Evolutionary conservation across 106 monocot genomes (phyloP).

Genomic region (Phalaenopsis equestris): DNA sequence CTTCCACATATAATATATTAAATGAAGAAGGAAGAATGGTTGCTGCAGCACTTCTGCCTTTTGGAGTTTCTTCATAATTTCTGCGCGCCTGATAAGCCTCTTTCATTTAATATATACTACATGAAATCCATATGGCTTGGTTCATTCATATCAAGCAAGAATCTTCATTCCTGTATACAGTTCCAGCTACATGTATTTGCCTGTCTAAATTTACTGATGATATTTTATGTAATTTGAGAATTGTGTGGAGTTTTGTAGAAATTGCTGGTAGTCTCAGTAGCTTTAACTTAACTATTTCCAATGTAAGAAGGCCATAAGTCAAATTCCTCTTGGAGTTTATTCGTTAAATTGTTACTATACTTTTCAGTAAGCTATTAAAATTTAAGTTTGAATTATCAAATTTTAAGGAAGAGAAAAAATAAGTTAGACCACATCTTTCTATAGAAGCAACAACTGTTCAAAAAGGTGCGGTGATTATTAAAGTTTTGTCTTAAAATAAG

Average conservation of each 20-base stretch:
- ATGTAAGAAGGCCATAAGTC: too few relatives aligned
- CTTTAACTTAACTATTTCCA: too few relatives aligned
- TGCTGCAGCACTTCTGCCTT: conserved; percentile 71
- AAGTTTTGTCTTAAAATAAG: too few relatives aligned
- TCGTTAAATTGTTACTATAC: too few relatives aligned
- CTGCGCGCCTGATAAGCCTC: not conserved
- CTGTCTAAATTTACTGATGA: not conserved
- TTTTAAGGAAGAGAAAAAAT: too few relatives aligned
- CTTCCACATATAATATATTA: conserved; percentile 65
- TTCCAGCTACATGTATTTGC: not conserved
- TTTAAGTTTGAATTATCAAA: too few relatives aligned
- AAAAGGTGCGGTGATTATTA: too few relatives aligned
- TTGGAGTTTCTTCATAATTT: conserved; percentile 32
- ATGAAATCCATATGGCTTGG: not conserved
- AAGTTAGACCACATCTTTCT: too few relatives aligned
- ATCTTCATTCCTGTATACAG: not conserved
- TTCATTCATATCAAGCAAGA: not conserved
- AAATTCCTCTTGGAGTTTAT: too few relatives aligned
- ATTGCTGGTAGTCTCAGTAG: too few relatives aligned
- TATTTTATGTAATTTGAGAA: not conserved
- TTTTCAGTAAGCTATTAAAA: too few relatives aligned
- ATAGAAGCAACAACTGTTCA: too few relatives aligned
- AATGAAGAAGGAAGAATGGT: conserved; percentile 61
- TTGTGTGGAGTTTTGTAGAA: conserved; percentile 1
- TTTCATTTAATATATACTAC: not conserved